Conservation (phyloP, 352 stramenopile species). For the Phytophthora sojae region DNA sequence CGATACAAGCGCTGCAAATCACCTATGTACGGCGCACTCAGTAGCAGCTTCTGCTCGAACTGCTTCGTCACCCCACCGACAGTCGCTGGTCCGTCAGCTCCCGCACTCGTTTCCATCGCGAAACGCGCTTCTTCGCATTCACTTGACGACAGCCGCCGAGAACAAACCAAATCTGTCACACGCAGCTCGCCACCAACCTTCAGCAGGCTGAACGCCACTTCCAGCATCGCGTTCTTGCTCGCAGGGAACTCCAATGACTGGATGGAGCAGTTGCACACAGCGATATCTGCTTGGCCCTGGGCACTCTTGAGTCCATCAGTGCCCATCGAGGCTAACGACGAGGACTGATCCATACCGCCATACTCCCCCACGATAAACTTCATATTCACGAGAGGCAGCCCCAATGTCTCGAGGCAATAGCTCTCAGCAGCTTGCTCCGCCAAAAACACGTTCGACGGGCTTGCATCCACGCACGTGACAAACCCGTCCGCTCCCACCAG, state of each 20-base stretch:
- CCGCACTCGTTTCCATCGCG: conserved; percentile 17
- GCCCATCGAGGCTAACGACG: conserved; percentile 2
- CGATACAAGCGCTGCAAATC: conserved; percentile 58
- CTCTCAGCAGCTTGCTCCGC: conserved; percentile 22
- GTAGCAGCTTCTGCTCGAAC: conserved; percentile 30
- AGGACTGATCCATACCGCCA: conserved; percentile 5
- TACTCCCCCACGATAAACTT: conserved; percentile 38
- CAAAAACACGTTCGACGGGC: conserved; percentile 19
- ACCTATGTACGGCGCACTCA: conserved; percentile 48
- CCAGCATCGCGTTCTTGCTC: conserved; percentile 42
- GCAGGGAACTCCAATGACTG: conserved; percentile 33
- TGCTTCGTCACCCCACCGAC: not conserved
- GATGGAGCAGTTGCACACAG: conserved; percentile 62
- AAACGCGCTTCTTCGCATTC: conserved; percentile 31
- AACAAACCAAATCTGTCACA: conserved; percentile 36
- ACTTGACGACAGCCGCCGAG: conserved; percentile 33
- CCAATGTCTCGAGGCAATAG: conserved; percentile 37
- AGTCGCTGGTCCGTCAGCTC: not conserved
- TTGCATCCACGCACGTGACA: conserved; percentile 56
- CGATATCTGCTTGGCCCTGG: conserved; percentile 35
- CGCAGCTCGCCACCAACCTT: conserved; percentile 62
- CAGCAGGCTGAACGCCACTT: conserved; percentile 43
- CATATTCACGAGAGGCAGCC: conserved; percentile 43
- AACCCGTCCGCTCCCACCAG: conserved; percentile 49
- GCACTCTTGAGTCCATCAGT: conserved; percentile 17